A percentile compares a stretch with the other conserved stretches of the same genome.
phyloP scores from a whole-genome alignment of 2,329 filamentous ascomycete species.

The Venturiaceae sp. region DNA sequence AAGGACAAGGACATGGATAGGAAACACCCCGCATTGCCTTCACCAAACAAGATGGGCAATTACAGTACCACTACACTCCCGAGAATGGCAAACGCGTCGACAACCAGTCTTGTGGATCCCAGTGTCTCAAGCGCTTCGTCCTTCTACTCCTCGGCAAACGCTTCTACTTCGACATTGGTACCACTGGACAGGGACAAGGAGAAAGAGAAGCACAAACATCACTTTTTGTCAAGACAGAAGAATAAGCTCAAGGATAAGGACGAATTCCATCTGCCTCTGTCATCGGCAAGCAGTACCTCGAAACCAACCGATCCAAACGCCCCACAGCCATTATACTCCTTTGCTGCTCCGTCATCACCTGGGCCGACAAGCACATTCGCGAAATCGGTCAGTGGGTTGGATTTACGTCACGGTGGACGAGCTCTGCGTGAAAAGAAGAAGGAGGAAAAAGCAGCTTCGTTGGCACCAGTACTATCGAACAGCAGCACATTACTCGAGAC shows the following conservation, averaged over 20 bases:
- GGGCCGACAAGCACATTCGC: slow-evolving; percentile 59
- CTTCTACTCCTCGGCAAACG: slow-evolving; percentile 66
- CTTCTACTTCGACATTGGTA: slow-evolving; percentile 67
- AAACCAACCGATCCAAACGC: slow-evolving; percentile 65
- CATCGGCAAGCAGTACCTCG: slow-evolving; percentile 68
- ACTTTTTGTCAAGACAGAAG: slow-evolving; percentile 71
- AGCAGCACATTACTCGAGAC: slow-evolving; percentile 17
- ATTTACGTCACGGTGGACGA: slow-evolving; percentile 67
- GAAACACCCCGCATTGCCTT: slow-evolving; percentile 59
- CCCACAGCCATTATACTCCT: slow-evolving; percentile 69
- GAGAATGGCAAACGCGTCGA: slow-evolving; percentile 55
- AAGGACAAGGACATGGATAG: slow-evolving; percentile 50
- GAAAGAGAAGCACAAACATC: slow-evolving; percentile 63
- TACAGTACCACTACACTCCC: slow-evolving; percentile 53
- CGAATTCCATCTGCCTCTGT: slow-evolving; percentile 59
- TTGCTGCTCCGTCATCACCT: slow-evolving; percentile 64
- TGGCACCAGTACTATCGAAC: slow-evolving; percentile 16
- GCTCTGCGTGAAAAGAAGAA: slow-evolving; percentile 66
- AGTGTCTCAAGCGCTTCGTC: slow-evolving; percentile 42
- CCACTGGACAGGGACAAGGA: slow-evolving; percentile 44
- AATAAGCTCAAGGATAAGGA: slow-evolving; percentile 66
- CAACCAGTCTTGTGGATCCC: slow-evolving; percentile 57
- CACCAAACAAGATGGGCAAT: slow-evolving; percentile 58
- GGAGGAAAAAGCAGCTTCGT: slow-evolving; percentile 37
- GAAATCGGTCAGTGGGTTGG: slow-evolving; percentile 73